Conservation (phyloP, 805 yeast species). For the Candida peoriensis region DNA sequence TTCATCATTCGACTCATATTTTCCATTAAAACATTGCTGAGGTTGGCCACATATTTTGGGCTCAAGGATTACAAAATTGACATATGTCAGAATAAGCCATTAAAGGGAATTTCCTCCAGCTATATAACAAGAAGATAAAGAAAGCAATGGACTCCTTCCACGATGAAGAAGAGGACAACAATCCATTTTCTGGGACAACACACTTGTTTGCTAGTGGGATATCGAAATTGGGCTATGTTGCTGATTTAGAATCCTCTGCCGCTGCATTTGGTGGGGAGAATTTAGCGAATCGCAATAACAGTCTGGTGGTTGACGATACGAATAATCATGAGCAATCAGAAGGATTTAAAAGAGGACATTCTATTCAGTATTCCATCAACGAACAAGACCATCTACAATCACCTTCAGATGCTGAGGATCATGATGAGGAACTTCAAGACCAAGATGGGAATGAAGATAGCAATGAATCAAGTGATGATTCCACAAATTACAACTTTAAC, state of each 20-base stretch:
- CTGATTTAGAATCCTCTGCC: conserved; percentile 4
- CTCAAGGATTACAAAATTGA: too few relatives aligned
- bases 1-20: too few relatives aligned
- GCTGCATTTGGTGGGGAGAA: not conserved
- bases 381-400: not conserved
- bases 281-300: too few relatives aligned
- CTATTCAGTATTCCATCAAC: not conserved
- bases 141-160: conserved; percentile 7
- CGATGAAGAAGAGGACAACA: conserved; percentile 28
- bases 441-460: conserved; percentile 1
- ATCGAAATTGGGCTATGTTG: not conserved
- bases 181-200: conserved; percentile 27
- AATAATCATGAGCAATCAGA: not conserved
- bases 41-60: too few relatives aligned
- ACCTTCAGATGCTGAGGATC: too few relatives aligned
- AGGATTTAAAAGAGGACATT: not conserved
- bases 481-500: not conserved
- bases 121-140: not conserved
- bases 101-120: too few relatives aligned
- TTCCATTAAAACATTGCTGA: too few relatives aligned
- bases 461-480: not conserved
- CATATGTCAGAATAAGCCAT: too few relatives aligned
- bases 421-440: not conserved
- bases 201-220: conserved; percentile 23
- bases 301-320: too few relatives aligned